Evolutionary conservation across 768 basidiomycete genomes (phyloP), one percentile per base, ranked within the genome.

Genomic region (Hemileccinum impolitum): DNA sequence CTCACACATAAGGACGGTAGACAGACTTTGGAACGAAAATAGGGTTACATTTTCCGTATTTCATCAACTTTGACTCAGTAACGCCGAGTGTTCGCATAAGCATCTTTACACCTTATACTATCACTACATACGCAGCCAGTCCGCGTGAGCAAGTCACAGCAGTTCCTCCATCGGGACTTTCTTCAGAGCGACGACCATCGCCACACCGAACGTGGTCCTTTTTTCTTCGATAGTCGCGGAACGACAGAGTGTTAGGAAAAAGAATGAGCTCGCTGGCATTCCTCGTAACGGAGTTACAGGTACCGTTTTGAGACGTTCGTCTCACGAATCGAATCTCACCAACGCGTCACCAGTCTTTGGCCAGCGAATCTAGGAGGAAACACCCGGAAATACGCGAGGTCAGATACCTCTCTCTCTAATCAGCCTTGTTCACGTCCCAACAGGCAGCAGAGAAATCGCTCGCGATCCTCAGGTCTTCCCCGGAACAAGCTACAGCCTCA

Each of bases 331-430:
- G 23, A 51, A 47, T 21, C 56, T 39, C 23, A 17, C 48, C 52
- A 39, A 54, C 21, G 11, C 31, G 19, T 21, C 41, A n/a, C 51
- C 47, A 93, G 87, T 87, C 93, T 34, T 70, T 97, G 56, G 82
- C 91, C 9, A 90, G 86, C 59, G 94, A 95, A 73, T 91, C 90
- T 21, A 79, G 85, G 59, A 74, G 94, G 51, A 90, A 89, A 58
- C 85, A 94, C 67, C 90, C 92, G 18, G 94, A 96, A 65, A 90
- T 96, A 57, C 87, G 90, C 63, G 94, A 95, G 81, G 93, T 94
- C 65, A 39, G 55, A 15, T n/a, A 3, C 9, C 5, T 15, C 13
- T 5, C 1, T n/a, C 21, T 47, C 28, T 30, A 13, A 35, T 11
- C 3, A 31, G 17, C 19, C 6, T 23, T 36, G n/a, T 52, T 64